These are phyloP conservation scores for Kingdonia uniflora DNA, from an alignment of 164 flowering plant genomes.

Conservation along the genomic window DNA sequence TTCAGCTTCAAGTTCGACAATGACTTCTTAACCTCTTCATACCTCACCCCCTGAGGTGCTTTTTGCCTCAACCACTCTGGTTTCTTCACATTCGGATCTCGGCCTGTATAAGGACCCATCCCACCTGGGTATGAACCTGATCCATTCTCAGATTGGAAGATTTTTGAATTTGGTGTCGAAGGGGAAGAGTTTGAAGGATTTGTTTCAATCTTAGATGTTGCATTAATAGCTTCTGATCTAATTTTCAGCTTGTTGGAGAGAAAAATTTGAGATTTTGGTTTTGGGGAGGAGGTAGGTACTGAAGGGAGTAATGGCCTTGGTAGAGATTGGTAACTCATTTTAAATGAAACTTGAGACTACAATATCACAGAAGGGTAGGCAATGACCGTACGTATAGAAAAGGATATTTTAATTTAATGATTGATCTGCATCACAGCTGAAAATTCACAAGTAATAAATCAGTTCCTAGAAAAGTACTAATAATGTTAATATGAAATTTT, in stretches of 20 bases:
- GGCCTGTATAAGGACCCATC: constrained; percentile 65
- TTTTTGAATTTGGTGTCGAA: constrained; percentile 8
- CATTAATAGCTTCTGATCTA: constrained; percentile 17
- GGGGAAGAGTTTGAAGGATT: background rate
- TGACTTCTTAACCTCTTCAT: constrained; percentile 56
- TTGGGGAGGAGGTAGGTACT: constrained; percentile 9
- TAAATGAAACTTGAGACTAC: background rate
- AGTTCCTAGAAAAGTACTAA: no score
- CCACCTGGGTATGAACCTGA: constrained; percentile 32
- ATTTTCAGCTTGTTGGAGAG: background rate
- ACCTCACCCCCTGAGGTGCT: constrained; percentile 77
- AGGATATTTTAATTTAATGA: no score
- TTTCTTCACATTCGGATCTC: constrained; percentile 79
- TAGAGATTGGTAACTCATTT: constrained; percentile 18
- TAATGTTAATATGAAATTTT: no score
- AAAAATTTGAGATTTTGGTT: constrained; percentile 8
- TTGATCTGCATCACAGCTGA: no score
- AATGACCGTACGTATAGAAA: no score
- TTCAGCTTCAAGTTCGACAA: constrained; percentile 61
- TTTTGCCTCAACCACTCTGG: constrained; percentile 84
- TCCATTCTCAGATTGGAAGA: constrained; percentile 18
- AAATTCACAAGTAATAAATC: no score
- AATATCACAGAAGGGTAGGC: no score
- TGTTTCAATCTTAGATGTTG: constrained; percentile 6
- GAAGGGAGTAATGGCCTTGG: constrained; percentile 15